Percentiles rank a stretch among this genome's conserved stretches.
Evolutionary conservation across 2,329 filamentous ascomycete genomes (phyloP).

Genomic region (Pseudocercospora cruenta): DNA sequence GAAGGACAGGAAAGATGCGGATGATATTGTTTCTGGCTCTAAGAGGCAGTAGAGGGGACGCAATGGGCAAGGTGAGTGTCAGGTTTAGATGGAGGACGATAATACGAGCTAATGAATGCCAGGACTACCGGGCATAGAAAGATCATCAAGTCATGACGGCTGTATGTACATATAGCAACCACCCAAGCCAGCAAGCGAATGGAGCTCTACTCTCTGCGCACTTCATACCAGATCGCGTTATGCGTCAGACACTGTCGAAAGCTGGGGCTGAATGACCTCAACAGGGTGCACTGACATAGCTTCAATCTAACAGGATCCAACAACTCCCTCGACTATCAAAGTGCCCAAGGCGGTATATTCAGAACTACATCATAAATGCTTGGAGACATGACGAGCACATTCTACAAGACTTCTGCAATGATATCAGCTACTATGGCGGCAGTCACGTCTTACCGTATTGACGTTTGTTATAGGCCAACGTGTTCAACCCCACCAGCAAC

Average conservation of each 20-base stretch:
- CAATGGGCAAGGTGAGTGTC: background rate
- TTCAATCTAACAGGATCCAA: background rate
- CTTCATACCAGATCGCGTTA: background rate
- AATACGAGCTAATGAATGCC: background rate
- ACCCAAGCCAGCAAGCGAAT: background rate
- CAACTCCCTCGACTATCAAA: background rate
- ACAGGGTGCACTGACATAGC: background rate
- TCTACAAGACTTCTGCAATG: too few species aligned
- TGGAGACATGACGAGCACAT: too few species aligned
- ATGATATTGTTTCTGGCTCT: slow-evolving; percentile 21
- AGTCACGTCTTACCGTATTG: too few species aligned
- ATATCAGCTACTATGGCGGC: too few species aligned
- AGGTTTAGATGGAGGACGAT: background rate
- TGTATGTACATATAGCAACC: background rate
- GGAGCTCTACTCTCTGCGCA: background rate
- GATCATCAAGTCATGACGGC: background rate
- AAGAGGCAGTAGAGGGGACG: slow-evolving; percentile 22
- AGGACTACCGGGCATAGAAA: background rate
- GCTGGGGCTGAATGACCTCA: background rate
- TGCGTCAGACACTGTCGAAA: background rate
- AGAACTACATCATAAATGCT: too few species aligned
- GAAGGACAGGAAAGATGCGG: slow-evolving; percentile 37
- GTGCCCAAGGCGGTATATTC: too few species aligned
- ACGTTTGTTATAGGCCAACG: too few species aligned
- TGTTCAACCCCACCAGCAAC: too few species aligned